These are phyloP conservation scores for Maudiozyma turicensis DNA, from an alignment of 805 yeast genomes.

Conservation along the genomic window DNA sequence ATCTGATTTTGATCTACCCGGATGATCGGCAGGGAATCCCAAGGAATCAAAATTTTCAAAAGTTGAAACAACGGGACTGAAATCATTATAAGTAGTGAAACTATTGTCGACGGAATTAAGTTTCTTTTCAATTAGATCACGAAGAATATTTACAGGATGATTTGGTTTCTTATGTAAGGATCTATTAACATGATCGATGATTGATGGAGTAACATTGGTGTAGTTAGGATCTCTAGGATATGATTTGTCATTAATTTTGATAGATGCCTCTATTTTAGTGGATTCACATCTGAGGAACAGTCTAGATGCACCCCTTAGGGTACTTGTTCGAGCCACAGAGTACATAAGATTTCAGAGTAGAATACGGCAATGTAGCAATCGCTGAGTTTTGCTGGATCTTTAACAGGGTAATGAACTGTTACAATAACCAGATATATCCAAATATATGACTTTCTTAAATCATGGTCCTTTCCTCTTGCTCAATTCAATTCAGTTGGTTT, in stretches of 20 bases:
- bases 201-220: conserved; percentile 79
- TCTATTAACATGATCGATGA: conserved; percentile 57
- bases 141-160: conserved; percentile 86
- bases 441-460: too few relatives aligned
- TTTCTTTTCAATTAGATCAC: conserved; percentile 60
- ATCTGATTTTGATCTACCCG: conserved; percentile 86
- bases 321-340: background rate
- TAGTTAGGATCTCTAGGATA: conserved; percentile 55
- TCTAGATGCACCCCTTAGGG: background rate
- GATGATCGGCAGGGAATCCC: conserved; percentile 87
- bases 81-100: conserved; percentile 51
- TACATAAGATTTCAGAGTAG: background rate
- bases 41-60: conserved; percentile 83
- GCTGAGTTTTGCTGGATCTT: too few relatives aligned
- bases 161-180: conserved; percentile 60
- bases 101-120: conserved; percentile 63
- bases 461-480: too few relatives aligned
- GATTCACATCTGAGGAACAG: conserved; percentile 1
- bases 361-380: background rate
- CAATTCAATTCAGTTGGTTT: too few relatives aligned
- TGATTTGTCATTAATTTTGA: conserved; percentile 36
- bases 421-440: too few relatives aligned
- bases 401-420: too few relatives aligned
- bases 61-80: conserved; percentile 73
- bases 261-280: background rate